A percentile compares a stretch with the other conserved stretches of the same genome.
These are phyloP conservation scores for Mixia osmundae DNA, from an alignment of 1,284 basidiomycete species.

Conservation along the genomic window DNA sequence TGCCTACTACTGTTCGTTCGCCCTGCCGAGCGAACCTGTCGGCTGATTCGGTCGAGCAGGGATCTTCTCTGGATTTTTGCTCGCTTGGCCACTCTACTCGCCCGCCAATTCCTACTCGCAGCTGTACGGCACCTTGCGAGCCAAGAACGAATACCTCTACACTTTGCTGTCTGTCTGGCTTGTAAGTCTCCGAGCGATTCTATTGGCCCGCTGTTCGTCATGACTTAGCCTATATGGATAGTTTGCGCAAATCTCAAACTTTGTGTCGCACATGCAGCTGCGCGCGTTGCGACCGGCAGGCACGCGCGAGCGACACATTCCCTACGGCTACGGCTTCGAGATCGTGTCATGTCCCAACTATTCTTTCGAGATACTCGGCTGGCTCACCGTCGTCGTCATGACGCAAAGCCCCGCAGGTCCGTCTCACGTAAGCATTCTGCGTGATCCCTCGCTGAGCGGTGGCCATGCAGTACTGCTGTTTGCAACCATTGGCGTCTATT, in stretches of 20 bases:
- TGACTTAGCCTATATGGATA: slow-evolving; percentile 20
- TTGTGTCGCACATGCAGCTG: slow-evolving; percentile 57
- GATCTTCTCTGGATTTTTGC: slow-evolving; percentile 49
- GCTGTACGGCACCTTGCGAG: slow-evolving; percentile 42
- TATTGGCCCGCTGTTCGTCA: background rate
- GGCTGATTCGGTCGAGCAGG: slow-evolving; percentile 29
- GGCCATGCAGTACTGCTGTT: no score
- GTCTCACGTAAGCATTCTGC: no score
- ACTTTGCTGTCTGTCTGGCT: slow-evolving; percentile 44
- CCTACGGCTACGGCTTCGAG: slow-evolving; percentile 62
- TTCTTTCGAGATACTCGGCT: slow-evolving; percentile 66
- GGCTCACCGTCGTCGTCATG: slow-evolving; percentile 50
- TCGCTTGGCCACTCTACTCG: slow-evolving; percentile 58
- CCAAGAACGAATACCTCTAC: slow-evolving; percentile 43
- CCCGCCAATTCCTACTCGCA: slow-evolving; percentile 36
- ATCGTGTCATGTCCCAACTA: slow-evolving; percentile 82
- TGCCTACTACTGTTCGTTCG: slow-evolving; percentile 15
- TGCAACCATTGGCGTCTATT: no score
- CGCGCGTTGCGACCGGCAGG: slow-evolving; percentile 60
- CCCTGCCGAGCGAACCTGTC: background rate
- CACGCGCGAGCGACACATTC: slow-evolving; percentile 56
- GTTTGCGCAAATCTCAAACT: slow-evolving; percentile 72
- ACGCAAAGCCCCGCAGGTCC: slow-evolving; percentile 53
- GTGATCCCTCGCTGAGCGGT: no score
- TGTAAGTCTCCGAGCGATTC: slow-evolving; percentile 29